These are phyloP conservation scores for Psidium friedrichsthalianum DNA, from an alignment of 345 rosid genomes.

Conservation along the genomic window DNA sequence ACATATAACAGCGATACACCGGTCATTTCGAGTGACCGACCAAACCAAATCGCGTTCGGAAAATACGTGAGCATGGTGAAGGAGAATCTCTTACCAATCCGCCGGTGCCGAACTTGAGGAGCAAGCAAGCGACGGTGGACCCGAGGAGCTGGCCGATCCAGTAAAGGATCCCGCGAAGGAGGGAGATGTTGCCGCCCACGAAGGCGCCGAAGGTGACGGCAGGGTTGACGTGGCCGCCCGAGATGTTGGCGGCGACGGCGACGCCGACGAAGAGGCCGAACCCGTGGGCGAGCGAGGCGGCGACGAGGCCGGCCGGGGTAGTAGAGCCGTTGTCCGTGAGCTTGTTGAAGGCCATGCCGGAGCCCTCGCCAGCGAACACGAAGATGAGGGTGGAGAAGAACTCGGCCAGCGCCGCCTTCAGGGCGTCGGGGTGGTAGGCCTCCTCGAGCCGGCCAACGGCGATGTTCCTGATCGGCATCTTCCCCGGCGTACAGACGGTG, in stretches of 20 bases:
- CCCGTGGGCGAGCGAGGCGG: constrained; percentile 71
- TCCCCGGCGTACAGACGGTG: constrained; percentile 1
- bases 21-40: background rate
- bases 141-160: constrained; percentile 92
- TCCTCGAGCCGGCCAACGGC: constrained; percentile 67
- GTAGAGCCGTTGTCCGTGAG: constrained; percentile 58
- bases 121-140: constrained; percentile 67
- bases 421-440: constrained; percentile 54
- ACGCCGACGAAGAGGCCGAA: constrained; percentile 79
- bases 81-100: constrained; percentile 36
- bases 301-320: constrained; percentile 72
- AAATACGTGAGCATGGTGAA: background rate
- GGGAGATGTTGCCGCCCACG: constrained; percentile 76
- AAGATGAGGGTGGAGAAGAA: constrained; percentile 73
- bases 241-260: constrained; percentile 71
- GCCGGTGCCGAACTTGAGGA: constrained; percentile 65
- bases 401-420: constrained; percentile 82
- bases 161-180: constrained; percentile 77
- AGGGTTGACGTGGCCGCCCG: constrained; percentile 92
- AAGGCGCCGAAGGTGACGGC: constrained; percentile 91
- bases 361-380: constrained; percentile 87
- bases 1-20: background rate
- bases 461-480: constrained; percentile 81
- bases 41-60: background rate
- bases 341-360: constrained; percentile 87